Evolutionary conservation across 345 rosid species (phyloP).

Genomic region (Hibiscus mutabilis): DNA sequence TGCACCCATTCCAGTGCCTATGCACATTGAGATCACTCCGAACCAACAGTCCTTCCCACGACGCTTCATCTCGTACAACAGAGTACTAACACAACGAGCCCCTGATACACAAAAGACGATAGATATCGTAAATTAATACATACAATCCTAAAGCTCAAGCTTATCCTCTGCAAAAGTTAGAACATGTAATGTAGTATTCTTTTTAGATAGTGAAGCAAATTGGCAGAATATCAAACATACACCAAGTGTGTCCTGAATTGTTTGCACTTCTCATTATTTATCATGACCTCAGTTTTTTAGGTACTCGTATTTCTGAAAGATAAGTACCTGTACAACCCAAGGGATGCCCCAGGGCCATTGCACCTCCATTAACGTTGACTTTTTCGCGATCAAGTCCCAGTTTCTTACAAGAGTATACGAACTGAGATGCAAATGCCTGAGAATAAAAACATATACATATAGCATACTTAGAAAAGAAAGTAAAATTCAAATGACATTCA

Average conservation of each 20-base stretch:
- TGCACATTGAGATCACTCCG: conserved; percentile 95
- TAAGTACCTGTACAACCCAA: conserved; percentile 83
- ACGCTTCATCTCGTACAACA: conserved; percentile 85
- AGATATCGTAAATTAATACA: not conserved
- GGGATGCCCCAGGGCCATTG: conserved; percentile 92
- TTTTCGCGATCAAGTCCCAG: conserved; percentile 59
- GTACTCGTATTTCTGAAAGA: not conserved
- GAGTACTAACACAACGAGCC: conserved; percentile 81
- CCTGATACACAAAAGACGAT: conserved; percentile 33
- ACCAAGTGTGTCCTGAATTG: not conserved
- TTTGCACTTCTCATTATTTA: not conserved
- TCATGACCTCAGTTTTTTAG: not conserved
- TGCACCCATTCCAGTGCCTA: conserved; percentile 89
- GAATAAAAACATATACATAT: conserved; percentile 2
- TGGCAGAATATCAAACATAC: not conserved
- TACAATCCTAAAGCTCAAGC: not conserved
- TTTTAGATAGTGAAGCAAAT: too few species aligned
- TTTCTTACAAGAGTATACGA: conserved; percentile 71
- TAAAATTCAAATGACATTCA: not conserved
- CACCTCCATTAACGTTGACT: conserved; percentile 95
- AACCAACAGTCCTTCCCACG: conserved; percentile 78
- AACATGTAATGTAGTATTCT: not conserved
- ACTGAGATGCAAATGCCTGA: conserved; percentile 98
- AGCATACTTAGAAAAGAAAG: not conserved
- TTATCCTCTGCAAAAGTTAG: not conserved